Evolutionary conservation across 345 rosid genomes (phyloP).

Genomic region (Abelmoschus esculentus): DNA sequence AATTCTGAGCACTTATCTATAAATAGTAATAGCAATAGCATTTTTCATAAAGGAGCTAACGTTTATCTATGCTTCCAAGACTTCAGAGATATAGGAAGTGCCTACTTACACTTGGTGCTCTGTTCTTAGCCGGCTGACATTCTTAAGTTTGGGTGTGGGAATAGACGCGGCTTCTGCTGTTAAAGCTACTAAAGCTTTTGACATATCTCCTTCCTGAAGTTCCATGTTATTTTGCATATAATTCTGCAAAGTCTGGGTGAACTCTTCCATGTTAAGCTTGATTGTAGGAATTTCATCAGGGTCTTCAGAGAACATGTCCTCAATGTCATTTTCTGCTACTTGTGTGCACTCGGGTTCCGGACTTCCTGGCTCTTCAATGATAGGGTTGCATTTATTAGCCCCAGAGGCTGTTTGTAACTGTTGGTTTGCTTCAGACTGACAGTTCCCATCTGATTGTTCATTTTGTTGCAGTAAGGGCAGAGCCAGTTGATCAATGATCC

Average conservation of each 20-base stretch:
- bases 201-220: conserved; percentile 59
- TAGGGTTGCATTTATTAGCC: conserved; percentile 49
- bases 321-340: conserved; percentile 50
- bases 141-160: conserved; percentile 77
- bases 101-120: conserved; percentile 88
- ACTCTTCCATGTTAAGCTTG: conserved; percentile 57
- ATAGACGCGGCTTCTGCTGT: conserved; percentile 68
- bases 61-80: neutral
- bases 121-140: conserved; percentile 72
- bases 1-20: neutral
- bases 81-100: neutral
- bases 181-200: conserved; percentile 74
- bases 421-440: conserved; percentile 20
- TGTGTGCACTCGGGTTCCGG: conserved; percentile 54
- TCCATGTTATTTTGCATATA: conserved; percentile 61
- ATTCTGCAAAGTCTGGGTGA: conserved; percentile 54
- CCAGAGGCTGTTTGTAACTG: conserved; percentile 22
- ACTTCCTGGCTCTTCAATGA: conserved; percentile 80
- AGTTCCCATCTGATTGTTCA: conserved; percentile 23
- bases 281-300: conserved; percentile 80
- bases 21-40: conserved; percentile 1
- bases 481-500: conserved; percentile 24
- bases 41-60: neutral
- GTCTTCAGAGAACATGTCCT: conserved; percentile 55
- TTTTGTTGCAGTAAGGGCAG: conserved; percentile 40